Base-by-base conservation (phyloP, 257 asterid genomes). In the Marsdenia floribunda region DNA sequence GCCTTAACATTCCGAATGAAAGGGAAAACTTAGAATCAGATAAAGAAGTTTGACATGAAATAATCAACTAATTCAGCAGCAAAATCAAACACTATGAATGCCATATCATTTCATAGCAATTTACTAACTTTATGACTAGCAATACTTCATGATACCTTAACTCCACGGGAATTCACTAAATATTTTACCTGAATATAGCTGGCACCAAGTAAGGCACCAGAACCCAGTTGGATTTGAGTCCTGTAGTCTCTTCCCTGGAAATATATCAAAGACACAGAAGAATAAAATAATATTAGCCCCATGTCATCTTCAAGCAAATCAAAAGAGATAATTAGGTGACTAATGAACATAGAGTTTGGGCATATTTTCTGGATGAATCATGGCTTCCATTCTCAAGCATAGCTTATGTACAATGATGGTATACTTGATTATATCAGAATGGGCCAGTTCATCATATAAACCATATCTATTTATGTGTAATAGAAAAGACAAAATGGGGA, bases 181-280 rank as follows among this genome's bases (percentile, higher is more conserved):
- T 54, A 69, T 54, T 76, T 85, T 81, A 93, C 98, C 97, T 94
- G 98, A 80, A 94, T 90, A 84, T 91, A 94, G 84, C 86, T 94
- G 78, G 97, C 97, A 75, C 97, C 97, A 76, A 90, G 70, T 78
- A 94, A 86, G 78, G 91, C 92, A 73, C 97, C 96, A 83, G 79
- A 90, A 12, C 98, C 98, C 19, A 94, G 71, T 81, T 94, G 98
- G 86, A 90, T 77, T 79, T 94, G 98, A 60, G 86, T 55, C 88
- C 98, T 90, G 60, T 85, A 90, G 82, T 94, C 98, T 37, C 85
- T 86, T 40, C 97, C 98, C 97, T 94, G 86, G 29, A 78, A n/a
- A 73, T 46, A 38, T 75, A 82, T 72, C 73, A 76, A 71, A 68
- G 67, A 78, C 52, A 54, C 66, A 65, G 37, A 58, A 58, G 55